Conservation (phyloP, 805 yeast species). For the Metschnikowia vanudenii region DNA sequence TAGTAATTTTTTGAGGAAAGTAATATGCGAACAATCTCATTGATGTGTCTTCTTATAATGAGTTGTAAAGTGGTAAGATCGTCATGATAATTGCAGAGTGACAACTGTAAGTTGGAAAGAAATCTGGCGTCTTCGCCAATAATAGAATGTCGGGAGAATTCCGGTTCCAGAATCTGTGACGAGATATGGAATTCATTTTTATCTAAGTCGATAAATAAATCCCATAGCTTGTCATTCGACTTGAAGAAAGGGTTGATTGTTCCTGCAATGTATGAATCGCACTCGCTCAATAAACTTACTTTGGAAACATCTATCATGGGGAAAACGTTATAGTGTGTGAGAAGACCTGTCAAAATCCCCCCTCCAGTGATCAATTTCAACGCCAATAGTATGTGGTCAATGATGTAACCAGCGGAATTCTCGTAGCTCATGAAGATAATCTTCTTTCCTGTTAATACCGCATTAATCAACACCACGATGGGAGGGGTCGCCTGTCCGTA, state of each 20-base stretch:
- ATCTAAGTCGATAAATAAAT: conserved; percentile 61
- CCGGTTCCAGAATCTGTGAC: conserved; percentile 22
- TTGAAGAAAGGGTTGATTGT: conserved; percentile 67
- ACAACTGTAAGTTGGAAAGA: conserved; percentile 40
- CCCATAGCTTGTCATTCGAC: conserved; percentile 55
- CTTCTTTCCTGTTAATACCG: conserved; percentile 40
- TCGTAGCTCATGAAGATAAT: conserved; percentile 41
- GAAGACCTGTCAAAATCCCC: conserved; percentile 42
- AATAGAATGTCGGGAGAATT: conserved; percentile 33
- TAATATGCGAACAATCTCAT: conserved; percentile 40
- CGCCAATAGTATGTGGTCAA: conserved; percentile 39
- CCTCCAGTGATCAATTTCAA: conserved; percentile 43
- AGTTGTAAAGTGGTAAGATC: conserved; percentile 46
- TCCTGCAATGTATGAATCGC: conserved; percentile 53
- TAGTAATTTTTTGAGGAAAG: conserved; percentile 39
- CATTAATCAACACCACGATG: conserved; percentile 34
- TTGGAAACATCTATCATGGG: conserved; percentile 65
- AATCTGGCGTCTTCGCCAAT: conserved; percentile 46
- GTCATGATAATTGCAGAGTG: conserved; percentile 45
- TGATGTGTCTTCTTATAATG: conserved; percentile 43
- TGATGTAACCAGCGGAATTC: conserved; percentile 42
- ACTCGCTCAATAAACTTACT: conserved; percentile 46
- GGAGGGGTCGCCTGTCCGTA: conserved; percentile 56
- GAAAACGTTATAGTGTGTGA: conserved; percentile 42
- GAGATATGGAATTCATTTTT: conserved; percentile 39